Evolutionary conservation across 2,329 filamentous ascomycete genomes (phyloP).

Genomic region (Cladosporium velox): DNA sequence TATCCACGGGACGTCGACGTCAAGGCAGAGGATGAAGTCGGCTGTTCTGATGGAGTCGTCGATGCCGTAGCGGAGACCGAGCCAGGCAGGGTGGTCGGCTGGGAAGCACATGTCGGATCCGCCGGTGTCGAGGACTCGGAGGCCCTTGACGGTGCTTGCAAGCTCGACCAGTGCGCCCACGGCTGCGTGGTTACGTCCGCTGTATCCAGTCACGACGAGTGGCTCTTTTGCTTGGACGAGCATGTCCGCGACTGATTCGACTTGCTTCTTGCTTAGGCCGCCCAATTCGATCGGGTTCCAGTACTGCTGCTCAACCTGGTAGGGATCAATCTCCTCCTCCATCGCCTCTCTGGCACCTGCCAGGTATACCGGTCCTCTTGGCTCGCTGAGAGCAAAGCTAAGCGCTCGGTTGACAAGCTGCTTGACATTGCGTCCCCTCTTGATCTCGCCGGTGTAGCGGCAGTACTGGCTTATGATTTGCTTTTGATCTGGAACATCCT

Average conservation of each 20-base stretch:
- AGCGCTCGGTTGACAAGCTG: conserved; percentile 85
- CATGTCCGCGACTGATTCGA: conserved; percentile 62
- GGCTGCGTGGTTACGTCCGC: conserved; percentile 66
- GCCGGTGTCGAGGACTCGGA: conserved; percentile 73
- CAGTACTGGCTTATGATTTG: conserved; percentile 83
- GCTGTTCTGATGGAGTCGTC: conserved; percentile 74
- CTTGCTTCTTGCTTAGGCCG: conserved; percentile 57
- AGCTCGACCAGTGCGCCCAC: conserved; percentile 65
- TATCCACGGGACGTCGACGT: conserved; percentile 94
- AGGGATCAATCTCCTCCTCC: conserved; percentile 79
- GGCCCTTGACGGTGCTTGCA: conserved; percentile 66
- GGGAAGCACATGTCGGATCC: conserved; percentile 83
- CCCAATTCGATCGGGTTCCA: conserved; percentile 73
- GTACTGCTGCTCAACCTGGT: conserved; percentile 65
- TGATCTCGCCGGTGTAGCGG: conserved; percentile 78
- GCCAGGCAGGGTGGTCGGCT: conserved; percentile 61
- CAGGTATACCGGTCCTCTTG: conserved; percentile 78
- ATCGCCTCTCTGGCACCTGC: conserved; percentile 78
- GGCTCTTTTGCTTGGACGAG: conserved; percentile 66
- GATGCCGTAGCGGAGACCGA: conserved; percentile 69
- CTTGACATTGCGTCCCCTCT: conserved; percentile 81
- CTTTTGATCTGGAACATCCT: conserved; percentile 80
- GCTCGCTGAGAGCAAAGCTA: conserved; percentile 76
- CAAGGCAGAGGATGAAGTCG: conserved; percentile 80
- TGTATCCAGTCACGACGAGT: conserved; percentile 70